Conservation (phyloP, 2,329 filamentous ascomycete genomes). For the Claviceps quebecensis region DNA sequence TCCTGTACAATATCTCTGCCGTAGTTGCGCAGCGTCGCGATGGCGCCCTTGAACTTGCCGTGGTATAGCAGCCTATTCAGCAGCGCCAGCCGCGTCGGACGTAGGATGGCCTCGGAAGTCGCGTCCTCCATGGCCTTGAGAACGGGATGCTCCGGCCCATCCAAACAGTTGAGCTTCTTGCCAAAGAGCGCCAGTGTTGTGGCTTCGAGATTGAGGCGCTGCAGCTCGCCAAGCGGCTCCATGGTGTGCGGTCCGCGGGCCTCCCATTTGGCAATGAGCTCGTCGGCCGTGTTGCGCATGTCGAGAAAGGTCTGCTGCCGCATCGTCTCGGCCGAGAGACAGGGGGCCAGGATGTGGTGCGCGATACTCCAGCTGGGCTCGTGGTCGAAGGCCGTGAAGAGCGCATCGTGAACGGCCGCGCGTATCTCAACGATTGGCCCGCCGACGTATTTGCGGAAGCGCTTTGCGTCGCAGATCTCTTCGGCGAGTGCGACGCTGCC, state of each 20-base stretch:
- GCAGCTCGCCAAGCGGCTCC: conserved; percentile 34
- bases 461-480: conserved; percentile 37
- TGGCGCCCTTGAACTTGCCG: conserved; percentile 39
- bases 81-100: conserved; percentile 35
- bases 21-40: conserved; percentile 38
- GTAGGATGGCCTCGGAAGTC: conserved; percentile 41
- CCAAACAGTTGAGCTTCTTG: conserved; percentile 32
- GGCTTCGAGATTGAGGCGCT: conserved; percentile 38
- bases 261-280: conserved; percentile 37
- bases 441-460: conserved; percentile 40
- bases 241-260: conserved; percentile 19
- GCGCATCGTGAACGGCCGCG: conserved; percentile 32
- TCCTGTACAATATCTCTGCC: conserved; percentile 42
- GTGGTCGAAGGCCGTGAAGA: conserved; percentile 38
- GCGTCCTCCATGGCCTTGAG: conserved; percentile 39
- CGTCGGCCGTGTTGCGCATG: conserved; percentile 33
- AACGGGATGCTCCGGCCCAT: conserved; percentile 32
- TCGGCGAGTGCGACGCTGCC: conserved; percentile 33
- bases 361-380: conserved; percentile 35
- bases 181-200: conserved; percentile 37
- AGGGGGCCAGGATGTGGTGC: conserved; percentile 38
- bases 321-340: conserved; percentile 21
- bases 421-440: conserved; percentile 39
- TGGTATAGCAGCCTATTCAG: conserved; percentile 38
- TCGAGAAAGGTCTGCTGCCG: conserved; percentile 25